Base-by-base conservation (phyloP, 2,329 filamentous ascomycete genomes). In the Pyrenophora tritici-repentis region DNA sequence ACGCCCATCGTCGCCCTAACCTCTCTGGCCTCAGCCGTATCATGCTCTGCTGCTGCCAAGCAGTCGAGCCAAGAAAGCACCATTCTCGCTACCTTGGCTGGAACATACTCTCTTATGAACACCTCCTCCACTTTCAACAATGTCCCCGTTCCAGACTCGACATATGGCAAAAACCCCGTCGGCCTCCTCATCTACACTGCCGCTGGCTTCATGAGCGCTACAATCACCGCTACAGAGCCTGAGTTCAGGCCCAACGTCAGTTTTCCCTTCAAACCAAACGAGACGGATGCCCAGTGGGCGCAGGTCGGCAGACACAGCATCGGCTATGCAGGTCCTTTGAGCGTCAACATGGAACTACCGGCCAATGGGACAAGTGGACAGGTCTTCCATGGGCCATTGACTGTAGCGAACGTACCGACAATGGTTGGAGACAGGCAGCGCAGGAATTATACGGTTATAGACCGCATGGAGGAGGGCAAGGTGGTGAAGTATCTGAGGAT, bases 211-310 rank as follows among this genome's bases (percentile, higher is more conserved):
- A 66, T 71, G 62, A 53, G 47, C 47, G 67, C 67, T 2, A 67
- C 61, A 41, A 61, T 71, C 24, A 61, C 59, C 9, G 63, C 66
- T 0, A 68, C 65, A 0, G 63, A 67, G 18, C 55, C 65, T 9
- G 20, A 36, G 0, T 31, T 63, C 2, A 63, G 66, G 3, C 61
- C 60, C 0, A 58, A 58, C 37, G 47, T 70, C 2, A 62, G 56
- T 0, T 69, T 62, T 37, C 67, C 66, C 2, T 63, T 44, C 52
- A 46, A 54, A 13, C 18, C 49, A 26, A 55, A 48, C 18, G 64
- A 69, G 24, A 42, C 41, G 2, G 66, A 71, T 38, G 32, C 55
- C 3, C 63, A 67, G 17, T 71, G 67, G 67, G 65, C 67, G 13
- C 58, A 58, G 2, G 58, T 70, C 2, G 67, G 67, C 12, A 63